These are phyloP conservation scores for Dianthus caryophyllus DNA, from an alignment of 148 eudicot species.

Conservation along the genomic window DNA sequence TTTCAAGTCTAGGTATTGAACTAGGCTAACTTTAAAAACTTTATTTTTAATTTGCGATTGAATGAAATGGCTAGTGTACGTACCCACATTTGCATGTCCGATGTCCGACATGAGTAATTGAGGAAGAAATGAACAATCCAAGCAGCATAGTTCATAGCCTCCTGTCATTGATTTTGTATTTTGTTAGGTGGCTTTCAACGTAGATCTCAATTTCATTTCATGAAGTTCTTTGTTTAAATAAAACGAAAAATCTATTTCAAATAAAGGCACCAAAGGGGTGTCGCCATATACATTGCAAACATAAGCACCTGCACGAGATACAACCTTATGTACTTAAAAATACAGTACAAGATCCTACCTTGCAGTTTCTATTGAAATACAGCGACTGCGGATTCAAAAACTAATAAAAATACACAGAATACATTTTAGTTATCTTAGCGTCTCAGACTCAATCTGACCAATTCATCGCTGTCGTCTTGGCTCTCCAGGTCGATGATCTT, in stretches of 20 bases:
- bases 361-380: not conserved
- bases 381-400: not conserved
- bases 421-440: constrained; percentile 2
- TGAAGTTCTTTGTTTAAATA: not conserved
- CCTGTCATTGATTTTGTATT: not conserved
- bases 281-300: constrained; percentile 6
- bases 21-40: not conserved
- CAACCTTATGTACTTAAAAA: constrained; percentile 1
- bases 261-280: constrained; percentile 4
- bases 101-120: not conserved
- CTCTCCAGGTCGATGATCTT: constrained; percentile 19
- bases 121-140: not conserved
- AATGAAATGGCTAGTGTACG: not conserved
- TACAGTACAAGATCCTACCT: not conserved
- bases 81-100: not conserved
- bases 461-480: not conserved
- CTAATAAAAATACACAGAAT: not conserved
- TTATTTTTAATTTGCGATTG: not conserved
- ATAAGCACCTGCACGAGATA: not conserved
- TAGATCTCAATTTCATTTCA: not conserved
- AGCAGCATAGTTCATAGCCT: not conserved
- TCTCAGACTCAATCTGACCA: constrained; percentile 16
- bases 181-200: not conserved
- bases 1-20: not conserved
- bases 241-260: not conserved